Base-by-base conservation (phyloP, 371 early-diverging fungal genomes). In the Actinomortierella ambigua region DNA sequence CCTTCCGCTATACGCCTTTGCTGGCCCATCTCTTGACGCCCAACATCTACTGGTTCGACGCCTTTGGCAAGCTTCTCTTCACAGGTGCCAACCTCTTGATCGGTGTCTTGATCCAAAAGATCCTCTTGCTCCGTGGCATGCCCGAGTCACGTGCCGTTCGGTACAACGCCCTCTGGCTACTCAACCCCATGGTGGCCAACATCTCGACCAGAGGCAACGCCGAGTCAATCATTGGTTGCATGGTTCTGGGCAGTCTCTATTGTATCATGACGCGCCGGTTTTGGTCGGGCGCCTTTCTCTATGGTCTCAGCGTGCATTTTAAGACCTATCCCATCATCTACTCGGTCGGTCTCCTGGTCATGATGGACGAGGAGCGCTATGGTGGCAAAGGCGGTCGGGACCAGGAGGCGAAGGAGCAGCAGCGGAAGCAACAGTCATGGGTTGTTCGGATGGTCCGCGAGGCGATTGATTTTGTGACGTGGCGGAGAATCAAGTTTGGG, bases 291-390 rank as follows among this genome's bases (percentile, higher is more conserved):
- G 92, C 93, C 6, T 77, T 88, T 11, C 39, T 91, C 29, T 95
- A 93, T 82, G 99, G 98, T 0, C 69, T 96, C n/a, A 82, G 95
- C 6, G 96, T 98, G 8, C 99, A 99, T 75, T 87, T 98, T 64
- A 99, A 99, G 75, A 94, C 98, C 7, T 99, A 97, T 76, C 98
- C 99, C 5, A 83, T 95, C 54, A 89, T 99, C 18, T 95, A 97
- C 76, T 91, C 93, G 0, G 64, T 93, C 0, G 93, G 97, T 0
- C 60, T 96, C 18, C 73, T 91, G 54, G 68, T 85, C 27, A 65
- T 87, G 43, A 62, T 91, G 61, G 91, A 90, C 68, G 79, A 85
- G 49, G 53, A 59, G 22, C 66, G 68, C 29, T 57, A 43, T 42
- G 39, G 18, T 26, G 40, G 51, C 4, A n/a, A 49, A 40, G 39